Percentiles rank a stretch among this genome's conserved stretches.
Conservation (phyloP, 2,329 filamentous ascomycete species). For the Alternaria sp. region DNA sequence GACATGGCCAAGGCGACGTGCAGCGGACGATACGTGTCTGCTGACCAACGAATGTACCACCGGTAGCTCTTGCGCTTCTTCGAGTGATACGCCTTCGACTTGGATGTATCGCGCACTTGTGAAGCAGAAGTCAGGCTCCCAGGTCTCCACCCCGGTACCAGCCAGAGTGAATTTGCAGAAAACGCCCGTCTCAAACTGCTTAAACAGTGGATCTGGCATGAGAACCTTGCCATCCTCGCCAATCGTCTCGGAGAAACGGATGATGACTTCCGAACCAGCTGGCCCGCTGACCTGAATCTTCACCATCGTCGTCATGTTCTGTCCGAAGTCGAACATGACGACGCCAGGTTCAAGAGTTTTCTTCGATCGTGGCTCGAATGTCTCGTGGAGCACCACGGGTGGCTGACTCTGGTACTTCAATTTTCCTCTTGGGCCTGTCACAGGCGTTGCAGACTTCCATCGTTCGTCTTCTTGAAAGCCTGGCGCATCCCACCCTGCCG, state of each 20-base stretch:
- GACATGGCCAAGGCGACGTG: slow-evolving; percentile 49
- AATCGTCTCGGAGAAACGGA: slow-evolving; percentile 46
- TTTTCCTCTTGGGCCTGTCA: slow-evolving; percentile 53
- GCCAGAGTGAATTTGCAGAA: slow-evolving; percentile 52
- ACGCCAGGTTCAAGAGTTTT: slow-evolving; percentile 32
- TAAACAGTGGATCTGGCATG: slow-evolving; percentile 56
- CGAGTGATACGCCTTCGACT: background rate
- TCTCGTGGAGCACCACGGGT: slow-evolving; percentile 52
- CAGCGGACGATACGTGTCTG: slow-evolving; percentile 53
- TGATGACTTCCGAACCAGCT: slow-evolving; percentile 39
- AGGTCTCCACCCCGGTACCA: slow-evolving; percentile 27
- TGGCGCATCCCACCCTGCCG: slow-evolving; percentile 41
- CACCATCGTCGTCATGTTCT: slow-evolving; percentile 48
- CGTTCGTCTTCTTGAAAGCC: slow-evolving; percentile 35
- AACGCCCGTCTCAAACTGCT: slow-evolving; percentile 50
- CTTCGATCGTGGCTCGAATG: slow-evolving; percentile 40
- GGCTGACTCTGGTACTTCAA: slow-evolving; percentile 54
- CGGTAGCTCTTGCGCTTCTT: slow-evolving; percentile 29
- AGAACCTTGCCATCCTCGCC: slow-evolving; percentile 46
- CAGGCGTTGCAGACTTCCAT: slow-evolving; percentile 49
- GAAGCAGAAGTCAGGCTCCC: background rate
- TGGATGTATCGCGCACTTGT: background rate
- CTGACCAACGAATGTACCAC: slow-evolving; percentile 49
- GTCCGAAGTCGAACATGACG: slow-evolving; percentile 45
- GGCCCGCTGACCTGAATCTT: slow-evolving; percentile 38